Evolutionary conservation across 2,329 filamentous ascomycete genomes (phyloP).

Genomic region (Fusarium camptoceras): DNA sequence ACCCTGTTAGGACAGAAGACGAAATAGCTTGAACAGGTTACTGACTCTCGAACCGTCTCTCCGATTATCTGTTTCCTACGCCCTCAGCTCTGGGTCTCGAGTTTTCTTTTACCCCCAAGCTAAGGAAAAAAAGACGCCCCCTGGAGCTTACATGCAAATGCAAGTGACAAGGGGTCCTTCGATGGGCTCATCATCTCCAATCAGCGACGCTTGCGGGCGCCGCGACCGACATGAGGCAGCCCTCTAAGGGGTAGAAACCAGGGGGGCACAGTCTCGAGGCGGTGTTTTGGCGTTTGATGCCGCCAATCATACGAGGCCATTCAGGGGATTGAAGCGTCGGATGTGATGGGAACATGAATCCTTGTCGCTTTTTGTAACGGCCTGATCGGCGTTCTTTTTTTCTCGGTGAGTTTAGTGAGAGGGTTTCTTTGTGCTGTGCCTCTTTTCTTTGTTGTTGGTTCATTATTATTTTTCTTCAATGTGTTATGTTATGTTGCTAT

Average conservation of each 20-base stretch:
- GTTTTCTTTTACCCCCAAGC: not conserved
- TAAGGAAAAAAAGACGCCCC: conserved; percentile 13
- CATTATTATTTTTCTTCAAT: not conserved
- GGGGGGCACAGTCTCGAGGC: conserved; percentile 29
- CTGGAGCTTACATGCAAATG: conserved; percentile 29
- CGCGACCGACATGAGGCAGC: conserved; percentile 40
- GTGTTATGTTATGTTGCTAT: conserved; percentile 8
- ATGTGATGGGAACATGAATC: conserved; percentile 38
- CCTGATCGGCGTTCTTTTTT: conserved; percentile 38
- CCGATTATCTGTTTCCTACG: not conserved
- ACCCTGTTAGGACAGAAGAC: not conserved
- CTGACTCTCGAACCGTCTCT: not conserved
- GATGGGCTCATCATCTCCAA: conserved; percentile 31
- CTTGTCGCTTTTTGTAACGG: conserved; percentile 43
- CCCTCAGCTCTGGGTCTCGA: not conserved
- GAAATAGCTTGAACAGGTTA: not conserved
- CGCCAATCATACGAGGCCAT: conserved; percentile 40
- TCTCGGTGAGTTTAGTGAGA: not conserved
- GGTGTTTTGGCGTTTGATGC: conserved; percentile 40
- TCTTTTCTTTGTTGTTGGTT: conserved; percentile 19
- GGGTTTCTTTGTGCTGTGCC: conserved; percentile 28
- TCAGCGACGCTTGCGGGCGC: conserved; percentile 41
- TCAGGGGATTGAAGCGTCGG: conserved; percentile 40
- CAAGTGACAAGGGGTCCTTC: conserved; percentile 31
- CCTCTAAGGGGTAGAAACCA: conserved; percentile 33